Conservation (phyloP, 1,284 basidiomycete species). For the Flammula alnicola region DNA sequence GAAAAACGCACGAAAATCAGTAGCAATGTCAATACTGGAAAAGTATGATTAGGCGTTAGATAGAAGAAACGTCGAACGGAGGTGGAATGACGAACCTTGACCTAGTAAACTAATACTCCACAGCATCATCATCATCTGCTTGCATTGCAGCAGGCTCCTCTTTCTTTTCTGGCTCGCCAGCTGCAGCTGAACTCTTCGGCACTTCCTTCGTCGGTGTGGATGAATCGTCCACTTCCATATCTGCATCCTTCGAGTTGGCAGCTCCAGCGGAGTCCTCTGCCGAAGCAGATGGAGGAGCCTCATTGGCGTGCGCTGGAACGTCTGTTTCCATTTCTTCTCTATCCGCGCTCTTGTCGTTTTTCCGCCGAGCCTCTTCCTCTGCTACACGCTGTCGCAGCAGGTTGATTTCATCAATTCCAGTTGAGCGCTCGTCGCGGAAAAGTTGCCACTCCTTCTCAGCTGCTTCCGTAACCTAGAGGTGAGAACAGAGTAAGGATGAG, state of each 20-base stretch:
- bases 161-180: slow-evolving; percentile 45
- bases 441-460: slow-evolving; percentile 68
- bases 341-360: slow-evolving; percentile 36
- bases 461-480: slow-evolving; percentile 59
- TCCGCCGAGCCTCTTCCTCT: slow-evolving; percentile 61
- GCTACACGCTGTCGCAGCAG: slow-evolving; percentile 65
- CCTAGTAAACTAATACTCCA: slow-evolving; percentile 43
- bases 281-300: slow-evolving; percentile 23
- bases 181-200: slow-evolving; percentile 36
- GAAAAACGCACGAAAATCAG: slow-evolving; percentile 17
- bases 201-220: slow-evolving; percentile 36
- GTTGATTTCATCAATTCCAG: slow-evolving; percentile 65
- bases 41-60: not conserved
- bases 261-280: slow-evolving; percentile 7
- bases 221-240: slow-evolving; percentile 50
- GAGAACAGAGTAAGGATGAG: slow-evolving; percentile 8
- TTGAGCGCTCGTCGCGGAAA: slow-evolving; percentile 63
- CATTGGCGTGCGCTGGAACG: slow-evolving; percentile 17
- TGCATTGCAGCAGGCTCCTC: slow-evolving; percentile 51
- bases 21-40: slow-evolving; percentile 11
- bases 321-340: slow-evolving; percentile 36
- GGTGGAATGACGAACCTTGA: slow-evolving; percentile 15
- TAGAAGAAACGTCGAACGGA: not conserved
- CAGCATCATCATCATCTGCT: slow-evolving; percentile 47
- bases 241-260: slow-evolving; percentile 21